Evolutionary conservation across 2,329 filamentous ascomycete genomes (phyloP).

Genomic region (Ophiostoma tasmaniense): DNA sequence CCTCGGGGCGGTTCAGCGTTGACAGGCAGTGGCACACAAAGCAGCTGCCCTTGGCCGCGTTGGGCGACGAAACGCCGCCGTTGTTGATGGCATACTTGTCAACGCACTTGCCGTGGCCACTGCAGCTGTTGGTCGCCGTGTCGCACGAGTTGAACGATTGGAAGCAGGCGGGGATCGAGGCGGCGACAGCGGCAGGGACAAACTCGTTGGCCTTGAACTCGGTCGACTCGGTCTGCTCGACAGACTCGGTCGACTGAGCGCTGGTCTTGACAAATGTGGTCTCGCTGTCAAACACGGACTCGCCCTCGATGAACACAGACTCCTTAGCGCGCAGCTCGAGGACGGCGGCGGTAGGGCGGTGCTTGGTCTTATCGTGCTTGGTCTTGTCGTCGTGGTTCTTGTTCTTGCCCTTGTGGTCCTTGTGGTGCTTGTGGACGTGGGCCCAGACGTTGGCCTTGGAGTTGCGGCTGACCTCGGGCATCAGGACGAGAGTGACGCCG

Average conservation of each 20-base stretch:
- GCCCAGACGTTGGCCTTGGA: conserved; percentile 35
- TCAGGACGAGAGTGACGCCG: conserved; percentile 48
- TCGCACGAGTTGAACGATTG: conserved; percentile 58
- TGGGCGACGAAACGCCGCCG: conserved; percentile 28
- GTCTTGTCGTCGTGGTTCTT: conserved; percentile 10
- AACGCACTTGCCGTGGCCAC: conserved; percentile 68
- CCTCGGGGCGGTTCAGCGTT: conserved; percentile 36
- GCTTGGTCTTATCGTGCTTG: conserved; percentile 5
- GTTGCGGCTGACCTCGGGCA: conserved; percentile 39
- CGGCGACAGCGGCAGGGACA: conserved; percentile 23
- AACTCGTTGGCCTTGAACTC: conserved; percentile 11
- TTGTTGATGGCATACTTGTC: conserved; percentile 49
- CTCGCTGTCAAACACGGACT: conserved; percentile 24
- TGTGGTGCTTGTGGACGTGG: conserved; percentile 19
- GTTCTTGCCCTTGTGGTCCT: not conserved
- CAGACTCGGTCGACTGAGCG: not conserved
- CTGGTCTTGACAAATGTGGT: conserved; percentile 7
- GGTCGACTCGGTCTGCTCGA: conserved; percentile 3
- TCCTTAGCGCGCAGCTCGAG: conserved; percentile 38
- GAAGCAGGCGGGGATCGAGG: conserved; percentile 65
- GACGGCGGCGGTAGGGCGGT: not conserved
- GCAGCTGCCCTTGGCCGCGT: conserved; percentile 39
- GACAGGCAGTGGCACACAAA: conserved; percentile 69
- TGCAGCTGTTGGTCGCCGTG: conserved; percentile 67
- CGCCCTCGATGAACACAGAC: conserved; percentile 32